phyloP scores from a whole-genome alignment of 768 basidiomycete species.

The Podaxis pistillaris region DNA sequence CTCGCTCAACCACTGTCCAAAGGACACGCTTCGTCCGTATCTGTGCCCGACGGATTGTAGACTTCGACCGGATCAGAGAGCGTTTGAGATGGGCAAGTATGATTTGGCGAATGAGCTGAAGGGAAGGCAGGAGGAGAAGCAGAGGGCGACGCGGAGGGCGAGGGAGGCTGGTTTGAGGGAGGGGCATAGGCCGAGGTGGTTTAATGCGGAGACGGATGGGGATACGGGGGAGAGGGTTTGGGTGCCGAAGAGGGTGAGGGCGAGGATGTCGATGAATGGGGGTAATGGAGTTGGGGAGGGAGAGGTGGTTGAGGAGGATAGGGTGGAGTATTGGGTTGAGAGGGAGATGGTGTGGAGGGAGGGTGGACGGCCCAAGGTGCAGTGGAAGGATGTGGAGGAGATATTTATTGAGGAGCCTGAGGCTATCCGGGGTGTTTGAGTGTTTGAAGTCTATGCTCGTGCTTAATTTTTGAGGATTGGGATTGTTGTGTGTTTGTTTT shows the following conservation, averaged over 20 bases:
- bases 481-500: not conserved
- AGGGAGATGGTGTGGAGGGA: constrained; percentile 41
- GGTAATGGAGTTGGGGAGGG: constrained; percentile 28
- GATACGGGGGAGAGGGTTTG: constrained; percentile 92
- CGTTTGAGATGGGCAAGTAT: constrained; percentile 88
- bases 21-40: constrained; percentile 63
- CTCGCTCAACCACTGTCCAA: constrained; percentile 86
- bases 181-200: constrained; percentile 87
- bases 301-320: constrained; percentile 51
- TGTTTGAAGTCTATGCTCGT: not conserved
- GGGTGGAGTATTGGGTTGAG: constrained; percentile 20
- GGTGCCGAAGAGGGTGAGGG: constrained; percentile 63
- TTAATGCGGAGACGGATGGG: constrained; percentile 73
- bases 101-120: constrained; percentile 83
- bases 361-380: constrained; percentile 25
- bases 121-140: constrained; percentile 78
- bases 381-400: constrained; percentile 59
- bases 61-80: constrained; percentile 88
- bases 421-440: constrained; percentile 19
- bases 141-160: constrained; percentile 67
- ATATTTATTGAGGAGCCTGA: constrained; percentile 78
- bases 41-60: constrained; percentile 91
- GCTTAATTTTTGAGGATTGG: constrained; percentile 13
- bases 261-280: constrained; percentile 20
- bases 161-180: constrained; percentile 73